Base-by-base conservation (phyloP, 2,329 filamentous ascomycete genomes). In the Paramyrothecium roridum region DNA sequence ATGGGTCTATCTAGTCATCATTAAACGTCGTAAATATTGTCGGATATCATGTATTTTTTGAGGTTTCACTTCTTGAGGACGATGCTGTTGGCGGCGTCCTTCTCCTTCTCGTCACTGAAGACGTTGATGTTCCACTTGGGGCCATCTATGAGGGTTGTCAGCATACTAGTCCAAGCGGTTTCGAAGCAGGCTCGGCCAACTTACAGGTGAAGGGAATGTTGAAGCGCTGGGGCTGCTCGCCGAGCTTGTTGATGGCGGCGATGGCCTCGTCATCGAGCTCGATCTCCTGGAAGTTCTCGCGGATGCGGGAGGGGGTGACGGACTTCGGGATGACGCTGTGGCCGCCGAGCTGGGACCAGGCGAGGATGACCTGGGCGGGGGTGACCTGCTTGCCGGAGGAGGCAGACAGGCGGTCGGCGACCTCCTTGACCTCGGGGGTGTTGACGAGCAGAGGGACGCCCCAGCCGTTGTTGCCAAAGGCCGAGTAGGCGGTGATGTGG, bases 301-400 rank as follows among this genome's bases (percentile, higher is more conserved):
- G 76, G 62, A 92, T 91, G 56, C 89, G 82, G 34, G 78, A 77
- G 51, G 84, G 78, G 55, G 82, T 90, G 59, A 90, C 87, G 20
- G 82, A 87, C 79, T 91, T 91, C 65, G 89, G 89, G 63, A 91
- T 90, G 62, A 91, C 88, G 62, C 79, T 83, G 72, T 86, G 86
- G 54, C 85, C 86, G 62, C 84, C 72, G 48, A 79, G 63, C 73
- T 80, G 68, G 75, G 76, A 70, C 84, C 85, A 86, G 76, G 86
- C 67, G 73, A 85, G 70, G 78, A 78, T 65, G 58, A 77, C 73
- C 63, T 78, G 76, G 48, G 76, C 75, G 17, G 72, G 67, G 13
- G 74, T 76, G 56, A 75, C 72, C 48, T 62, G 63, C 73, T 68
- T 71, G 59, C 69, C 69, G 61, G 69, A 66, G 53, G 61, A 58